phyloP scores from a whole-genome alignment of 2,329 filamentous ascomycete species.

The Chaetomiaceae sp. region DNA sequence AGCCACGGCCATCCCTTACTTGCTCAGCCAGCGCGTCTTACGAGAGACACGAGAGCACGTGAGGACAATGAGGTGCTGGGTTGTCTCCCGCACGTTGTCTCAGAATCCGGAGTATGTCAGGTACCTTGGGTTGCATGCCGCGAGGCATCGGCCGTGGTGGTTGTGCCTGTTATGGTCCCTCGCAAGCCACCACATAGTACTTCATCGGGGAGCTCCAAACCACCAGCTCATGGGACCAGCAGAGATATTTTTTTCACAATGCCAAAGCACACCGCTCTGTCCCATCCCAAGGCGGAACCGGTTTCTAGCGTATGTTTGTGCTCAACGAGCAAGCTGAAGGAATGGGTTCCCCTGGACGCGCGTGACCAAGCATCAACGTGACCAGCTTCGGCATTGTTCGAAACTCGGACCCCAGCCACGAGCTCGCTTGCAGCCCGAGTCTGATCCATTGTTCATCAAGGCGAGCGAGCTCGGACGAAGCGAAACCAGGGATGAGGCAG shows the following conservation, averaged over 20 bases:
- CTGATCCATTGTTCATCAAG: too few relatives aligned
- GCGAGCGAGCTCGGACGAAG: too few relatives aligned
- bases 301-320: background rate
- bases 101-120: too few relatives aligned
- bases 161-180: too few relatives aligned
- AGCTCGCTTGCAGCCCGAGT: too few relatives aligned
- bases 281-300: background rate
- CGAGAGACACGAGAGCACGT: background rate
- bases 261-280: too few relatives aligned
- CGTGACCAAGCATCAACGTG: constrained; percentile 16
- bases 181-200: too few relatives aligned
- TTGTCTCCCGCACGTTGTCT: background rate
- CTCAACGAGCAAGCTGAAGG: constrained; percentile 6
- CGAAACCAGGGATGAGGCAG: too few relatives aligned
- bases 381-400: background rate
- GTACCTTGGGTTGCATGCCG: background rate
- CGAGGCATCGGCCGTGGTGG: background rate
- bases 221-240: background rate
- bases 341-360: constrained; percentile 2
- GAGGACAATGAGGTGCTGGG: background rate
- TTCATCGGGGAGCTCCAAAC: too few relatives aligned
- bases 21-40: too few relatives aligned
- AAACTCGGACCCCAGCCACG: background rate
- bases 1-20: too few relatives aligned
- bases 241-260: too few relatives aligned